phyloP scores from a whole-genome alignment of 2,329 filamentous ascomycete species.

The Paecilomyces dactylethromorphus region DNA sequence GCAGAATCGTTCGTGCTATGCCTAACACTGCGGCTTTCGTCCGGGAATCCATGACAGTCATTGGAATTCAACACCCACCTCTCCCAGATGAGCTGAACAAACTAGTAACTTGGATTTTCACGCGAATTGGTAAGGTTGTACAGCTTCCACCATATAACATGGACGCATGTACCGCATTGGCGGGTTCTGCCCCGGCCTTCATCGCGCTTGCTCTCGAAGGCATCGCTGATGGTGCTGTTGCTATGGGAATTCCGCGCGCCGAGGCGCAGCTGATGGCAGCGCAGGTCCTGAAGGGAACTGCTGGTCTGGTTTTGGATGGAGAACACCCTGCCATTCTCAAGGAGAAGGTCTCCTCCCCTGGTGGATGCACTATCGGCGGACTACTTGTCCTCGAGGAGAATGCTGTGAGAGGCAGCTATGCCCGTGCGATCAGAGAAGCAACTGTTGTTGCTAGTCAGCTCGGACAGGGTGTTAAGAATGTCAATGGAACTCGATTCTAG shows the following conservation, averaged over 20 bases:
- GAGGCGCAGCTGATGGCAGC: slow-evolving; percentile 57
- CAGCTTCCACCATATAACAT: slow-evolving; percentile 47
- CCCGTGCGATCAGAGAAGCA: slow-evolving; percentile 52
- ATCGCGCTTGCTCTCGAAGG: slow-evolving; percentile 54
- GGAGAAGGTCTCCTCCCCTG: slow-evolving; percentile 57
- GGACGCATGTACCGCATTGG: slow-evolving; percentile 53
- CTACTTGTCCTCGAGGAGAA: slow-evolving; percentile 55
- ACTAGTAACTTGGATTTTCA: slow-evolving; percentile 53
- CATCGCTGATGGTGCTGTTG: slow-evolving; percentile 55
- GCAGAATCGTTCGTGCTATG: slow-evolving; percentile 67
- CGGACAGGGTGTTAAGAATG: slow-evolving; percentile 47
- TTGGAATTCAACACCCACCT: slow-evolving; percentile 52
- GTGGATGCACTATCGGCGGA: slow-evolving; percentile 58
- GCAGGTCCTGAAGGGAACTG: slow-evolving; percentile 56
- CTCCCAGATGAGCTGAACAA: slow-evolving; percentile 35
- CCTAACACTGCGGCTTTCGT: slow-evolving; percentile 78
- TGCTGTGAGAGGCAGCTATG: slow-evolving; percentile 47
- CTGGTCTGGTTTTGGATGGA: slow-evolving; percentile 51
- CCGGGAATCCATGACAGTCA: slow-evolving; percentile 75
- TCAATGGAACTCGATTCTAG: slow-evolving; percentile 37
- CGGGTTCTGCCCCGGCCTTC: slow-evolving; percentile 57
- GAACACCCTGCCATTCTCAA: slow-evolving; percentile 55
- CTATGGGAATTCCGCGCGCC: slow-evolving; percentile 54
- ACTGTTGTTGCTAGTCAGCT: slow-evolving; percentile 53
- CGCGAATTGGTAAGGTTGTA: slow-evolving; percentile 41